Evolutionary conservation across 1,139 yeast genomes (phyloP).

Genomic region (Geotrichum australiense): DNA sequence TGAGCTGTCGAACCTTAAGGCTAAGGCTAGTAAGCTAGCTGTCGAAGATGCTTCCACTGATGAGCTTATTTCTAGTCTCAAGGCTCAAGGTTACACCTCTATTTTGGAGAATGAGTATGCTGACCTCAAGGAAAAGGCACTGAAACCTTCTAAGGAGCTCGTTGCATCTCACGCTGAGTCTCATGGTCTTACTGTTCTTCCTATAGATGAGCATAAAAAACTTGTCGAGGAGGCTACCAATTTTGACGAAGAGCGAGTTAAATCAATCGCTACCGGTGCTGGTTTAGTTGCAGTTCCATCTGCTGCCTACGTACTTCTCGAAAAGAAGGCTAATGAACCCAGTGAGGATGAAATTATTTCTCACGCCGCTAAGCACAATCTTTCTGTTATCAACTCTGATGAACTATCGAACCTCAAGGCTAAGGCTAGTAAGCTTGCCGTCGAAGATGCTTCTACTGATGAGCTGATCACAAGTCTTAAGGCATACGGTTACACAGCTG

Average conservation of each 20-base stretch:
- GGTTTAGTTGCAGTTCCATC: conserved; percentile 40
- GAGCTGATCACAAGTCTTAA: conserved; percentile 2
- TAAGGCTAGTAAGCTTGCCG: conserved; percentile 22
- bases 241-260: conserved; percentile 35
- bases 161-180: conserved; percentile 7
- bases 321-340: conserved; percentile 21
- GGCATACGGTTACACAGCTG: conserved; percentile 9
- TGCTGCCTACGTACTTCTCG: conserved; percentile 10
- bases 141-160: conserved; percentile 22
- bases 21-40: conserved; percentile 25
- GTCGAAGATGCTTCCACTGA: conserved; percentile 4
- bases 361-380: conserved; percentile 34
- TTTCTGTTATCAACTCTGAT: conserved; percentile 14
- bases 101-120: not conserved
- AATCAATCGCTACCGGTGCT: conserved; percentile 23
- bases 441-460: not conserved
- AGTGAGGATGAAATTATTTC: conserved; percentile 25
- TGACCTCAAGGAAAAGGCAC: conserved; percentile 17
- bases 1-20: conserved; percentile 16
- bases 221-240: conserved; percentile 29
- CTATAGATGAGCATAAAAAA: conserved; percentile 27
- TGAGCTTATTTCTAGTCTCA: conserved; percentile 8
- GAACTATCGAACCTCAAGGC: conserved; percentile 27
- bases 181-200: conserved; percentile 20
- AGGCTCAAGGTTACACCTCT: not conserved